These are phyloP conservation scores for Jacaranda mimosifolia DNA, from an alignment of 257 asterid species.

Conservation along the genomic window DNA sequence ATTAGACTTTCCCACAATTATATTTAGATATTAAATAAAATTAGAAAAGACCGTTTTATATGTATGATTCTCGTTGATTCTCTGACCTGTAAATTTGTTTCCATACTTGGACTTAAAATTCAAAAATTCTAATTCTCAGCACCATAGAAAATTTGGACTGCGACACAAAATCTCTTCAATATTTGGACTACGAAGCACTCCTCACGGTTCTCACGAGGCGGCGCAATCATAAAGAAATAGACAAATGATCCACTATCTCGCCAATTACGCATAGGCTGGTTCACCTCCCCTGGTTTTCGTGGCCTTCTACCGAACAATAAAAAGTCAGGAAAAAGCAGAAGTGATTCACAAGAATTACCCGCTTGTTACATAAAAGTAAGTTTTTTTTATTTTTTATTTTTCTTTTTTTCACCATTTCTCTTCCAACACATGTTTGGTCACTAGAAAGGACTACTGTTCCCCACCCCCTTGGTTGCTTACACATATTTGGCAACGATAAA, in stretches of 20 bases:
- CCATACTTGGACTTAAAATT: no score
- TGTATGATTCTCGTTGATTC: neutral
- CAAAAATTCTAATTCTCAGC: no score
- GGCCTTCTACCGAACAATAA: neutral
- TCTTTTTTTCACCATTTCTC: conserved; percentile 13
- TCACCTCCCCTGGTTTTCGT: neutral
- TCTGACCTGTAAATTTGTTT: neutral
- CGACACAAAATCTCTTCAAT: no score
- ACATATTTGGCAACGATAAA: conserved; percentile 19
- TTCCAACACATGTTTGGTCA: conserved; percentile 50
- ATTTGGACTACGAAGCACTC: neutral
- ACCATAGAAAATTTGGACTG: no score
- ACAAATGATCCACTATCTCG: conserved; percentile 20
- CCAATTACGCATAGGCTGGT: neutral
- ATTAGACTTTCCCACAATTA: no score
- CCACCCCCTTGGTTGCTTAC: conserved; percentile 21
- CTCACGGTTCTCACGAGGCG: conserved; percentile 17
- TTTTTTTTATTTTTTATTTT: neutral
- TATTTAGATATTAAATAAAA: no score
- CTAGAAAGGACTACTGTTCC: conserved; percentile 47
- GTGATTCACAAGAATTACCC: neutral
- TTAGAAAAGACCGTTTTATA: neutral
- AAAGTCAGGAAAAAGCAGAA: neutral
- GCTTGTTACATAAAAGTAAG: neutral
- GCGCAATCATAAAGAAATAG: conserved; percentile 8